A percentile compares a stretch with the other conserved stretches of the same genome.
Evolutionary conservation across 495 filamentous ascomycete genomes (phyloP).

Genomic region (Aspergillus olivimuriae): DNA sequence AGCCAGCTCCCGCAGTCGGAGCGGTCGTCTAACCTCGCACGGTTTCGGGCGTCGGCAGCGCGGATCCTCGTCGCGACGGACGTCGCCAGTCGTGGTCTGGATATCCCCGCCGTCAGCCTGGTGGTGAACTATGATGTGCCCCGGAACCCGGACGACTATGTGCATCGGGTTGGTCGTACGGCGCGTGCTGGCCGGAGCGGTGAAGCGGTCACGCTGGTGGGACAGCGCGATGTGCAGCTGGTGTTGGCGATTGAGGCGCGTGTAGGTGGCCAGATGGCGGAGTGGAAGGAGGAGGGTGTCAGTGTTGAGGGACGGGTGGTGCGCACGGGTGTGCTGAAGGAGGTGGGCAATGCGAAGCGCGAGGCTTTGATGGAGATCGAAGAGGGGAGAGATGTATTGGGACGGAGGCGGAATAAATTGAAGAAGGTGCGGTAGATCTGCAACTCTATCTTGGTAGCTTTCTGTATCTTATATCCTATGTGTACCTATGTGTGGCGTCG

Average conservation of each 20-base stretch:
- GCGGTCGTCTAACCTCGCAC: constrained; percentile 76
- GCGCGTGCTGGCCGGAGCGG: constrained; percentile 82
- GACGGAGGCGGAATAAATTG: constrained; percentile 39
- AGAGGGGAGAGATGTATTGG: constrained; percentile 77
- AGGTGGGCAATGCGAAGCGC: constrained; percentile 86
- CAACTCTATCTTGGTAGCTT: no score
- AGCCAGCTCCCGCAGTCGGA: constrained; percentile 76
- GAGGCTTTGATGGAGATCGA: constrained; percentile 86
- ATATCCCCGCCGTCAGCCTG: constrained; percentile 85
- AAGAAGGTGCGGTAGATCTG: constrained; percentile 38
- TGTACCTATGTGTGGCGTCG: constrained; percentile 25
- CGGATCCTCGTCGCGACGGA: constrained; percentile 91
- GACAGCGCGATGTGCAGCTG: constrained; percentile 83
- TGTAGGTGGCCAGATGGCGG: constrained; percentile 72
- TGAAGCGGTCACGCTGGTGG: constrained; percentile 80
- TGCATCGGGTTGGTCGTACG: constrained; percentile 92
- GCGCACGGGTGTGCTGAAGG: constrained; percentile 67
- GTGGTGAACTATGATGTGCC: constrained; percentile 96
- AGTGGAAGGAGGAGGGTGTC: constrained; percentile 81
- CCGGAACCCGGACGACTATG: constrained; percentile 92
- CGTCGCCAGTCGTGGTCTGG: constrained; percentile 90
- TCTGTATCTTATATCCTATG: no score
- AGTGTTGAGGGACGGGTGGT: constrained; percentile 83
- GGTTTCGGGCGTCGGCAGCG: constrained; percentile 88
- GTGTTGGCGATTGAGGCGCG: constrained; percentile 81